A percentile compares a stretch with the other conserved stretches of the same genome.
These are phyloP conservation scores for Hysterium pulicare DNA, from an alignment of 2,329 filamentous ascomycete species.

Conservation along the genomic window DNA sequence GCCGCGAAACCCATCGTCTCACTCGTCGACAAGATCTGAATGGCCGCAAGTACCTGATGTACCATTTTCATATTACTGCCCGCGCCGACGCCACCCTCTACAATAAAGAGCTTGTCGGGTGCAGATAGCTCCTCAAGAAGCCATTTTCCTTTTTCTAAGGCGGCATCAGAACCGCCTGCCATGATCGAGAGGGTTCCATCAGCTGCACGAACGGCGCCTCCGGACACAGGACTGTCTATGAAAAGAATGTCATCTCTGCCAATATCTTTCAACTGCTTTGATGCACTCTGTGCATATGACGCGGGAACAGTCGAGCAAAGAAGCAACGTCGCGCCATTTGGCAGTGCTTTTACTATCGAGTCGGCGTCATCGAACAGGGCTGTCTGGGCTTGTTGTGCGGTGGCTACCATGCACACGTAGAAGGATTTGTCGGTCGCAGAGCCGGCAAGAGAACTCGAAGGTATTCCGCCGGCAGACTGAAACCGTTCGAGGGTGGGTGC, in stretches of 20 bases:
- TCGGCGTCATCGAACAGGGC: conserved; percentile 60
- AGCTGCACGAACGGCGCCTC: conserved; percentile 65
- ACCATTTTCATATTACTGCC: conserved; percentile 58
- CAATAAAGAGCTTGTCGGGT: conserved; percentile 54
- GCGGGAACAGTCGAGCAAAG: conserved; percentile 70
- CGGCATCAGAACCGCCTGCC: conserved; percentile 59
- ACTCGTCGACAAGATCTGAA: conserved; percentile 54
- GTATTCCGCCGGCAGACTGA: conserved; percentile 57
- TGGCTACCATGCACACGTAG: conserved; percentile 74
- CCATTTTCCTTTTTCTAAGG: conserved; percentile 55
- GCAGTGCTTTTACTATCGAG: conserved; percentile 49
- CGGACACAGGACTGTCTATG: conserved; percentile 70
- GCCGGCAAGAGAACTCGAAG: conserved; percentile 58
- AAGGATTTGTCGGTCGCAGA: conserved; percentile 59
- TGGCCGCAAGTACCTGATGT: conserved; percentile 57
- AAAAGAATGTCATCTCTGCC: conserved; percentile 62
- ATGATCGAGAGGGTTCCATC: conserved; percentile 74
- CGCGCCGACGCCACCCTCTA: conserved; percentile 51
- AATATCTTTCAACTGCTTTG: conserved; percentile 52
- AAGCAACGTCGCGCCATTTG: conserved; percentile 58
- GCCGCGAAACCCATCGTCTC: conserved; percentile 58
- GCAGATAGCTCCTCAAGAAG: conserved; percentile 64
- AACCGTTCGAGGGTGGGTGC: conserved; percentile 64
- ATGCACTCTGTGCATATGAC: conserved; percentile 60
- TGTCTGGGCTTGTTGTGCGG: conserved; percentile 63